A percentile compares a stretch with the other conserved stretches of the same genome.
These are phyloP conservation scores for Capronia epimyces DNA, from an alignment of 2,329 filamentous ascomycete genomes.

Conservation along the genomic window DNA sequence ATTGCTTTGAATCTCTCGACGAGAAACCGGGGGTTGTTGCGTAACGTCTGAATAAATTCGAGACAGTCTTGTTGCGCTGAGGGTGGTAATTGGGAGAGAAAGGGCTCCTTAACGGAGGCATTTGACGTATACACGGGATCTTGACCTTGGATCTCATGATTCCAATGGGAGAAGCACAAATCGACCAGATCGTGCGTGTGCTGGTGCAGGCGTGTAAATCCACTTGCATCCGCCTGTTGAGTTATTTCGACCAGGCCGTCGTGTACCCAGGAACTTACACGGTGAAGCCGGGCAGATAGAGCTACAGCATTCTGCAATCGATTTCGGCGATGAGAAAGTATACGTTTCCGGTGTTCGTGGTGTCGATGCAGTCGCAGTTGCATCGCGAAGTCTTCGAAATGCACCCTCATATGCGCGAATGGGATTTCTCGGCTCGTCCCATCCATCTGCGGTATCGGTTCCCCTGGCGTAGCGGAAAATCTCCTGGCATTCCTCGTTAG, in stretches of 20 bases:
- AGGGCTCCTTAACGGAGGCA: constrained; percentile 31
- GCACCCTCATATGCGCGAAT: constrained; percentile 30
- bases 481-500: constrained; percentile 5
- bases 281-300: constrained; percentile 40
- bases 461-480: neutral
- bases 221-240: constrained; percentile 42
- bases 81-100: constrained; percentile 62
- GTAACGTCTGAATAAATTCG: constrained; percentile 72
- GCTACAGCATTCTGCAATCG: constrained; percentile 41
- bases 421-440: constrained; percentile 16
- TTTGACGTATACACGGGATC: constrained; percentile 28
- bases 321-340: constrained; percentile 38
- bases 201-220: constrained; percentile 42
- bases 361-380: constrained; percentile 41
- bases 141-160: constrained; percentile 33
- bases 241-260: constrained; percentile 43
- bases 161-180: constrained; percentile 36
- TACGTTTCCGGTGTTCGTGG: constrained; percentile 39
- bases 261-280: constrained; percentile 39
- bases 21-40: constrained; percentile 82
- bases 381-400: constrained; percentile 43
- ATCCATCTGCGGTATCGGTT: neutral
- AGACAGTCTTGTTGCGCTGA: constrained; percentile 70
- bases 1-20: constrained; percentile 74
- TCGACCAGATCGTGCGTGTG: constrained; percentile 43